Base-by-base conservation (phyloP, 495 filamentous ascomycete species). In the Chaetomium fimeti region DNA sequence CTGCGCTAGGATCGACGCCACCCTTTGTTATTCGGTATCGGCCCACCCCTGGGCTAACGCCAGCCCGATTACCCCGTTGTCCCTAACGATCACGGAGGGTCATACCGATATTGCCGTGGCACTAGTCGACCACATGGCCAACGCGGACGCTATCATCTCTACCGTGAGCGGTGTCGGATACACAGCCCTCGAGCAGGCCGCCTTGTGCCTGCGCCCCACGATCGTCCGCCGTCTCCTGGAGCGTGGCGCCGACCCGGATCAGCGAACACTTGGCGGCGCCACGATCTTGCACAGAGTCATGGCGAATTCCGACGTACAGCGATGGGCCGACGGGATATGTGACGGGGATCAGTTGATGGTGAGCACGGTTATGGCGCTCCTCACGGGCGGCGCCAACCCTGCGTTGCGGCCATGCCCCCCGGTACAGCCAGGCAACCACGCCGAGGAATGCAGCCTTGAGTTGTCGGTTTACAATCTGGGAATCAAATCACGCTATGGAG, bases 131-230 rank as follows among this genome's bases (percentile, higher is more conserved):
- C 22, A 7, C 18, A 22, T 49, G 42, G 16, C 0, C 15, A 22
- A 60, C 27, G 16, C 25, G 1, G 18, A 60, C 27, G 2, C 42
- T 0, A 18, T 60, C 16, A 27, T 60, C 1, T 48, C 25, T 27
- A 24, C 24, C 5, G 1, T 20, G 1, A 5, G 9, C 2, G 18
- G 3, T 9, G 12, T 8, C 15, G 40, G 47, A 0, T 49, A 36
- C 18, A 49, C 57, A 0, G 57, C 42, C 7, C 27, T 60, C 7
- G 57, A 48, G 29, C 57, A 48, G 18, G 57, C 57, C 15, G 43
- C 28, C 9, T 2, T 22, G 18, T 60, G 57, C 27, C 27, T 60
- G 5, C 5, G 43, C 2, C 57, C 40, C 8, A 1, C n/a, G 11
- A n/a, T 60, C 13, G 57, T 60, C 27, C 40, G 27, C 11, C 25